These are phyloP conservation scores for Pelargonium cotyledonis DNA, from an alignment of 441 rosid species.

Conservation along the genomic window DNA sequence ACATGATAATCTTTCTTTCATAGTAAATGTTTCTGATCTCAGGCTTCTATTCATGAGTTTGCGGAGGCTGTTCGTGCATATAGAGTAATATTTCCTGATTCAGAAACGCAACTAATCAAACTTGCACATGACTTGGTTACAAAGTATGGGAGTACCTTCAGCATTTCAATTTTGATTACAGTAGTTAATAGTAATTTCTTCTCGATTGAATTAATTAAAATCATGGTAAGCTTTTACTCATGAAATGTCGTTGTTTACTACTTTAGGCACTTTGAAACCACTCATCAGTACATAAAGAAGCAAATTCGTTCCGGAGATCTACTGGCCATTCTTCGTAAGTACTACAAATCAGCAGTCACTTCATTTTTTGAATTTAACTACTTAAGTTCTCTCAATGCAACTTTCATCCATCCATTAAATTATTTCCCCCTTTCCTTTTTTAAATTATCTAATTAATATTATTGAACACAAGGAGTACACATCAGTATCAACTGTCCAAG, in stretches of 20 bases:
- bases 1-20: constrained; percentile 17
- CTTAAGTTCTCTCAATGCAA: neutral
- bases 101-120: constrained; percentile 68
- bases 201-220: constrained; percentile 7
- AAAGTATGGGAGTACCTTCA: constrained; percentile 34
- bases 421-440: neutral
- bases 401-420: constrained; percentile 13
- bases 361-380: constrained; percentile 16
- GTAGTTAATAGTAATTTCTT: constrained; percentile 5
- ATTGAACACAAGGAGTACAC: neutral
- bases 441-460: neutral
- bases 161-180: constrained; percentile 4
- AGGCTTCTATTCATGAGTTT: constrained; percentile 82
- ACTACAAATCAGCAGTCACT: constrained; percentile 20
- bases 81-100: constrained; percentile 87
- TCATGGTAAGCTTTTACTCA: constrained; percentile 3
- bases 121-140: constrained; percentile 63
- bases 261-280: constrained; percentile 67
- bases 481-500: neutral
- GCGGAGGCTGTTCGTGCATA: constrained; percentile 87
- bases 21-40: constrained; percentile 16
- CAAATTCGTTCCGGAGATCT: constrained; percentile 53
- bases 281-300: constrained; percentile 51
- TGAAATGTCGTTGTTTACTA: constrained; percentile 17
- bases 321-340: constrained; percentile 60